Base-by-base conservation (phyloP, 2,329 filamentous ascomycete genomes). In the Colletotrichum tabaci region DNA sequence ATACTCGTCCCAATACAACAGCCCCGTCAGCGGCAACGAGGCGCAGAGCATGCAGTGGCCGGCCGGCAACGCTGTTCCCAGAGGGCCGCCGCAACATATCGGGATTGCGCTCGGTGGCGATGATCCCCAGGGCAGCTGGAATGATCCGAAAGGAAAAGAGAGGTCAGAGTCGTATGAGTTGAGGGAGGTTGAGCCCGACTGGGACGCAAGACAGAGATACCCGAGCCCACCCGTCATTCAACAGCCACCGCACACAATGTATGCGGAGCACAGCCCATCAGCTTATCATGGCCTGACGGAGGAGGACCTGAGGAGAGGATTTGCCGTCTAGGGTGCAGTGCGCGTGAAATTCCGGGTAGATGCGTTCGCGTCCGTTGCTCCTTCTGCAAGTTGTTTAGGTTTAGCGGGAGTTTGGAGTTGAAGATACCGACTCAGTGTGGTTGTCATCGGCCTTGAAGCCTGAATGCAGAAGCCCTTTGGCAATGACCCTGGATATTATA, bases 1-100 rank as follows among this genome's bases (percentile, higher is more conserved):
- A 0, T 91, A 91, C 76, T 84, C 83, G 23, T 90, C 88, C 50
- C 87, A 89, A 71, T 91, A 86, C 79, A 72, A 72, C n/a, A 72
- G 69, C 2, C 89, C 89, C 0, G 83, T 89, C 71, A 87, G 83
- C 64, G 85, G 81, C 0, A 80, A 79, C 0, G 85, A 86, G 46
- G 77, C 75, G 2, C 75, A 77, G 0, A 74, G 75, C 12, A 77
- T 79, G 74, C 75, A 79, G 18, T 86, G 84, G 85, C 85, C 83
- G 12, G 55, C 57, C 1, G 74, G 78, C 68, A 75, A n/a, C 1
- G n/a, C 52, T 2, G 30, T 15, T 15, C 38, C 52, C 8, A 15
- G n/a, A 46, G 2, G 77, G 46, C 66, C 74, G 15, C 74, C 74
- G 21, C 66, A 65, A 62, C 80, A 80, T 16, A 84, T 87, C 42